Conservation (phyloP, 306 rosid species). For the Cicer cuneatum region DNA sequence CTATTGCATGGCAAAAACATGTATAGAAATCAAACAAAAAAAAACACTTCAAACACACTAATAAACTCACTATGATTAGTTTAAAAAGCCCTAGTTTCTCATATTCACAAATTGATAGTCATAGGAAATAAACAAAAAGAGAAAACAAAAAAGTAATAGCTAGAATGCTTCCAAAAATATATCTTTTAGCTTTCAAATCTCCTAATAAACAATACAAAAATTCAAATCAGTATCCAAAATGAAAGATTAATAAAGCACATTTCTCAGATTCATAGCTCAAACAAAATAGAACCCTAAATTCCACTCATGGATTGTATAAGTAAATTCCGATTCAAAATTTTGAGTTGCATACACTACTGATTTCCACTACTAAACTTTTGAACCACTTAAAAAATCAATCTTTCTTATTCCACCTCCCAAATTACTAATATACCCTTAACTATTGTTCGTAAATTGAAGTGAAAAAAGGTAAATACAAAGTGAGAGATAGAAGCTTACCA, state of each 20-base stretch:
- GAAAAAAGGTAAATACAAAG: not conserved
- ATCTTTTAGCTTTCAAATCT: not conserved
- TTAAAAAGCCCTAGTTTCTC: not conserved
- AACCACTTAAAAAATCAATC: not conserved
- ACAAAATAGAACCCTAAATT: not conserved
- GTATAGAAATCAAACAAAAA: not conserved
- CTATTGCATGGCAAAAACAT: not conserved
- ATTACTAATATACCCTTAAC: not conserved
- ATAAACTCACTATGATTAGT: not conserved
- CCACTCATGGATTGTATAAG: not conserved
- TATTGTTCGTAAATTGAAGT: conserved; percentile 14
- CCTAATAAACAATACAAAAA: not conserved
- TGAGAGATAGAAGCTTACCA: conserved; percentile 53
- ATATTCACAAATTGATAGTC: not conserved
- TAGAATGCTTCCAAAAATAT: conserved; percentile 14
- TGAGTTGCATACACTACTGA: not conserved
- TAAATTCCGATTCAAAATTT: not conserved
- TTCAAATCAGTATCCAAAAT: too few species aligned
- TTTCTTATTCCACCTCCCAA: not conserved
- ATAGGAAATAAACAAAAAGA: not conserved
- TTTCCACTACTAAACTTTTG: conserved; percentile 1
- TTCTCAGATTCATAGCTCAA: not conserved
- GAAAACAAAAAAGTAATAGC: not conserved
- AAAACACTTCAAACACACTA: conserved; percentile 16
- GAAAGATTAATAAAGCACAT: not conserved